Conservation (phyloP, 2,329 filamentous ascomycete species). For the Neofusicoccum ribis region DNA sequence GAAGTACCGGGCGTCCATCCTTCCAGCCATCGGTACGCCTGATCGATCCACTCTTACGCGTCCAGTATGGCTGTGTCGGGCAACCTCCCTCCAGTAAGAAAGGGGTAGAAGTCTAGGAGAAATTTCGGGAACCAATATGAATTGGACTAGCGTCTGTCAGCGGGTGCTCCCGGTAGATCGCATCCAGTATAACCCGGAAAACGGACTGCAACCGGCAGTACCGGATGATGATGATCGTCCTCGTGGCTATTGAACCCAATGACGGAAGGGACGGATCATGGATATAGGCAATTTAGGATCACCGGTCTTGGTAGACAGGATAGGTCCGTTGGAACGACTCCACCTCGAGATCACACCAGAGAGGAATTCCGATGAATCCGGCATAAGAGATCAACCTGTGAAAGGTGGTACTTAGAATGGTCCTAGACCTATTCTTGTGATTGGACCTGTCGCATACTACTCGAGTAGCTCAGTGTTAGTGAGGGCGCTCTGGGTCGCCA, state of each 20-base stretch:
- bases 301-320: too few species aligned
- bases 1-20: neutral
- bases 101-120: neutral
- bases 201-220: neutral
- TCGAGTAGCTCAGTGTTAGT: too few species aligned
- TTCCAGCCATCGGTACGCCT: neutral
- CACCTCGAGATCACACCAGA: too few species aligned
- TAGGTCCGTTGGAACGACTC: too few species aligned
- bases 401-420: too few species aligned
- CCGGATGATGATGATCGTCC: neutral
- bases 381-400: too few species aligned
- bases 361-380: too few species aligned
- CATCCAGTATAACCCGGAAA: neutral
- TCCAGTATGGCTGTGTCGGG: neutral
- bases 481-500: too few species aligned
- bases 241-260: neutral
- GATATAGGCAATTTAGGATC: too few species aligned
- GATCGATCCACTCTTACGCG: neutral
- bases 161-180: constrained; percentile 16
- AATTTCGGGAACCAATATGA: neutral
- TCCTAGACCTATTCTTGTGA: too few species aligned
- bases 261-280: neutral
- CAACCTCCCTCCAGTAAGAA: neutral
- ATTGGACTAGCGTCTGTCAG: neutral
- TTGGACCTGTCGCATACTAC: too few species aligned